Conservation (phyloP, 495 filamentous ascomycete genomes). For the Aspergillus sclerotioniger region DNA sequence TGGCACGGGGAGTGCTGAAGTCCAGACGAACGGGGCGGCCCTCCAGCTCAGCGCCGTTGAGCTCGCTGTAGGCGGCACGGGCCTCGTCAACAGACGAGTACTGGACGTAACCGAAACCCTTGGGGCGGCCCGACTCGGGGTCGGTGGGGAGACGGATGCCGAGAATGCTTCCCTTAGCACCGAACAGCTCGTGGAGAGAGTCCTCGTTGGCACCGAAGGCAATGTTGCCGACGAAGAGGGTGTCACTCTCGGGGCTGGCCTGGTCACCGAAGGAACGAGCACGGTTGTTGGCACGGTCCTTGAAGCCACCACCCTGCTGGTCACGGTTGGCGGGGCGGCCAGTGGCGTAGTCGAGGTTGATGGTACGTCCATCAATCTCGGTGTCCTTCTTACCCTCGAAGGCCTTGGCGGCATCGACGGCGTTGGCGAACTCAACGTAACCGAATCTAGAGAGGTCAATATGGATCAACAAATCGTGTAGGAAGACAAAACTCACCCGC, state of each 20-base stretch:
- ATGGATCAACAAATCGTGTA: background rate
- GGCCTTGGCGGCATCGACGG: conserved; percentile 71
- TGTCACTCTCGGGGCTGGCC: conserved; percentile 73
- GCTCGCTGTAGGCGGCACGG: conserved; percentile 67
- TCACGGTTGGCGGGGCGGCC: conserved; percentile 53
- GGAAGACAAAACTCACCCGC: conserved; percentile 56
- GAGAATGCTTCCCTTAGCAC: conserved; percentile 64
- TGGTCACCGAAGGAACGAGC: conserved; percentile 77
- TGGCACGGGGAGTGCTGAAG: conserved; percentile 76
- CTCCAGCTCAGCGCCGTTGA: conserved; percentile 72
- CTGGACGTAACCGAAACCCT: conserved; percentile 94
- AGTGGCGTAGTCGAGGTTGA: conserved; percentile 88
- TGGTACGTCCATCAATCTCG: conserved; percentile 76
- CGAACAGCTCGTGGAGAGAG: conserved; percentile 70
- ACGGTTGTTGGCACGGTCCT: conserved; percentile 63
- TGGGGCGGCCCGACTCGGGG: conserved; percentile 76
- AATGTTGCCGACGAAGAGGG: conserved; percentile 92
- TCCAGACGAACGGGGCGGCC: conserved; percentile 85
- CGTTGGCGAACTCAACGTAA: conserved; percentile 84
- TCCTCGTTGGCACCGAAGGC: conserved; percentile 81
- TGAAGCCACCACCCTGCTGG: conserved; percentile 44
- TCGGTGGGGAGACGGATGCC: conserved; percentile 90
- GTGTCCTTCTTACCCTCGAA: conserved; percentile 74
- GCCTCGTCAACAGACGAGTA: conserved; percentile 85
- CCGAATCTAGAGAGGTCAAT: conserved; percentile 64